Evolutionary conservation across 805 yeast species (phyloP), one percentile per base, ranked within the genome.

Genomic region (Monosporozyma aerobia): DNA sequence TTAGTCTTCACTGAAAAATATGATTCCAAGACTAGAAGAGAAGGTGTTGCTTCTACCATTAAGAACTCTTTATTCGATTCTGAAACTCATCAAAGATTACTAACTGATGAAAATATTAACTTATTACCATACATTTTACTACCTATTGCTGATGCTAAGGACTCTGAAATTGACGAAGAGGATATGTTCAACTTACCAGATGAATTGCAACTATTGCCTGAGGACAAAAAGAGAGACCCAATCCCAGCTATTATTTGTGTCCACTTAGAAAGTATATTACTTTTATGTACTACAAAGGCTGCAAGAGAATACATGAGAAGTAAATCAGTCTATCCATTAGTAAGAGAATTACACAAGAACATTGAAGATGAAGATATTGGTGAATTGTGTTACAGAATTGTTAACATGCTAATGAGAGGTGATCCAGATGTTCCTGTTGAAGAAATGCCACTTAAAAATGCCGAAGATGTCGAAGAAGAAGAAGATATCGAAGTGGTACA

Each of bases 361-460:
- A 63, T 70, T 5, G 69, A 70, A 23, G 68, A 77, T 50, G 77
- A 74, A 27, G 73, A 70, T 19, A 76, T 88, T 23, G 74, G 74
- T 45, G 95, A 86, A 45, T 70, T 86, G 45, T 84, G 94, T 71
- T 95, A 89, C 60, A 78, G 94, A 65, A 69, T 87, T 43, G 99
- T 90, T 23, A 92, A 92, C 66, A 79, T 89, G 82, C 75, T 92
- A 57, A 86, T 87, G 94, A 81, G 97, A 74, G 97, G 92, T 63
- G 97, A 90, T 63, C 77, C 80, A 37, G 70, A 69, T 32, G 65
- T 60, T 3, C 76, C 70, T 43, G 72, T 73, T 19, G 80, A 78
- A 49, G 82, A 80, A 53, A 53, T 75, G 53, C 69, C 73, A 29
- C 62, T 70, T 25, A 76, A 74, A 35, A 74, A 71, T 55, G 79